A percentile compares a stretch with the other conserved stretches of the same genome.
These are phyloP conservation scores for Geranium rotundifolium DNA, from an alignment of 345 rosid species.

Conservation along the genomic window DNA sequence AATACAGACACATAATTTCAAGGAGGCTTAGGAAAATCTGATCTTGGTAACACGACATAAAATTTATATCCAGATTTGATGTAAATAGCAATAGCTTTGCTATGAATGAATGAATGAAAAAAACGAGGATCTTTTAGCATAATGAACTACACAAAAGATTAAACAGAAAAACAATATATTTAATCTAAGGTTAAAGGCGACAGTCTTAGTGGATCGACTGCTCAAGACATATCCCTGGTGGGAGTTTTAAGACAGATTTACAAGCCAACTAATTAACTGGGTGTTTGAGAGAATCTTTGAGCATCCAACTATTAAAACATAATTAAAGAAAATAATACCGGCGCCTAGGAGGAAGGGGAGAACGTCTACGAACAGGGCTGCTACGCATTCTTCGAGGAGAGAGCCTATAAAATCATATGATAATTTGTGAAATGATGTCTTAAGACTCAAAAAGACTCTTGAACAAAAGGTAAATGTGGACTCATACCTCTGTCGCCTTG, in stretches of 20 bases:
- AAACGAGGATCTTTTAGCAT: too few relatives aligned
- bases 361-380: conserved; percentile 80
- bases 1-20: neutral
- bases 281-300: neutral
- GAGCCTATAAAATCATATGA: conserved; percentile 29
- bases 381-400: conserved; percentile 87
- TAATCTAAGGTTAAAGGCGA: too few relatives aligned
- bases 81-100: neutral
- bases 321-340: conserved; percentile 32
- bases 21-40: neutral
- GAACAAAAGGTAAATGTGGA: neutral
- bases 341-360: conserved; percentile 76
- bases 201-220: too few relatives aligned
- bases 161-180: too few relatives aligned
- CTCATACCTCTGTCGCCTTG: conserved; percentile 57
- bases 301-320: neutral
- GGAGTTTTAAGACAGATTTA: too few relatives aligned
- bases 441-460: conserved; percentile 5
- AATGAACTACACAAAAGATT: too few relatives aligned
- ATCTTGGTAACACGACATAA: neutral
- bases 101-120: neutral
- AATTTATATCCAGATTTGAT: neutral
- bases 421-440: conserved; percentile 6
- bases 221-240: too few relatives aligned
- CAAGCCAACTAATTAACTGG: too few relatives aligned